phyloP scores from a whole-genome alignment of 805 yeast species.

The Priceomyces castillae region DNA sequence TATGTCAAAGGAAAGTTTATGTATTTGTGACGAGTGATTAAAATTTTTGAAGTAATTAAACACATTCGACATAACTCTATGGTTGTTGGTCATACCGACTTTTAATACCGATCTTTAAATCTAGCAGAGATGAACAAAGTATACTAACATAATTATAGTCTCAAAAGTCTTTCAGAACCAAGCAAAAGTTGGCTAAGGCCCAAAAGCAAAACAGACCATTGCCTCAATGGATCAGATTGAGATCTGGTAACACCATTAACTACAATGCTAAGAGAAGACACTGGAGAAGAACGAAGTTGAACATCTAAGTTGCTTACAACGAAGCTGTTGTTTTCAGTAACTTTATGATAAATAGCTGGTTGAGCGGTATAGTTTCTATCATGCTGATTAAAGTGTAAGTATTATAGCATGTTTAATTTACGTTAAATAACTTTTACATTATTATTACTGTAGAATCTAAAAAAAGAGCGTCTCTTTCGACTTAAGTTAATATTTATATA shows the following conservation, averaged over 20 bases:
- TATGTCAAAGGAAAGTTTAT: not conserved
- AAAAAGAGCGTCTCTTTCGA: too few species aligned
- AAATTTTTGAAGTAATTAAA: too few species aligned
- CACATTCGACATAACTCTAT: too few species aligned
- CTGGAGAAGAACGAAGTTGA: constrained; percentile 99
- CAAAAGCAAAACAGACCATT: constrained; percentile 98
- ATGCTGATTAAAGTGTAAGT: constrained; percentile 4
- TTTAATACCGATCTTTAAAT: too few species aligned
- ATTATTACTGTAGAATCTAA: too few species aligned
- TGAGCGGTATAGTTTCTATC: constrained; percentile 3
- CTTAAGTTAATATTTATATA: too few species aligned
- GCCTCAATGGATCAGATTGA: constrained; percentile 99
- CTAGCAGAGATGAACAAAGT: not conserved
- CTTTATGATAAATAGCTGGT: not conserved
- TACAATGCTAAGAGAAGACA: constrained; percentile 99
- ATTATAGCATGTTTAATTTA: constrained; percentile 13
- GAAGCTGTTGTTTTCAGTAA: constrained; percentile 2
- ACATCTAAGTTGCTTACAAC: constrained; percentile 58
- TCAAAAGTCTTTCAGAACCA: constrained; percentile 93
- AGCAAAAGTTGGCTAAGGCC: constrained; percentile 99
- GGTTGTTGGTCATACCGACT: too few species aligned
- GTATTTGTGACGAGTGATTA: too few species aligned
- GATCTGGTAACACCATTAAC: constrained; percentile 96
- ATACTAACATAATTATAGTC: constrained; percentile 51
- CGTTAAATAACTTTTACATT: constrained; percentile 2